A percentile compares a stretch with the other conserved stretches of the same genome.
Evolutionary conservation across 805 yeast genomes (phyloP).

Genomic region (Metschnikowia lachancei): DNA sequence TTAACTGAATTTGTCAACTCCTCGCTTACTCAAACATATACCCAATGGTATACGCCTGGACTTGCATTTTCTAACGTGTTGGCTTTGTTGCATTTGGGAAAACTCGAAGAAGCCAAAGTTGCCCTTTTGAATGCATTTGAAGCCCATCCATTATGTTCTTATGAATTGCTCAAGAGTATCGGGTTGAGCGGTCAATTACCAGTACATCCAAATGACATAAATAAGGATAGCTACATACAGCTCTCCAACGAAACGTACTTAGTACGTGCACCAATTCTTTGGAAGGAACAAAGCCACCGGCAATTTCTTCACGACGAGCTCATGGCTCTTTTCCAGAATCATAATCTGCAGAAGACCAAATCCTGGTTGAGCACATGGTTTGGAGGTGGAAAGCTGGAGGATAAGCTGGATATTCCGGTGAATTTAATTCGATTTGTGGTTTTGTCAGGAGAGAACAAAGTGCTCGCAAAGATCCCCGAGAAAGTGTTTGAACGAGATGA

Average conservation of each 20-base stretch:
- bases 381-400: slow-evolving; percentile 4
- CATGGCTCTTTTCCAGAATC: slow-evolving; percentile 18
- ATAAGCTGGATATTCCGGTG: slow-evolving; percentile 44
- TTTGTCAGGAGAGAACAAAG: slow-evolving; percentile 65
- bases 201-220: slow-evolving; percentile 1
- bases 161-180: slow-evolving; percentile 46
- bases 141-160: slow-evolving; percentile 58
- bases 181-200: slow-evolving; percentile 28
- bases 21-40: slow-evolving; percentile 54
- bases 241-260: slow-evolving; percentile 57
- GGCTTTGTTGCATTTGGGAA: slow-evolving; percentile 51
- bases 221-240: slow-evolving; percentile 28
- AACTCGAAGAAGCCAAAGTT: slow-evolving; percentile 43
- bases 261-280: slow-evolving; percentile 51
- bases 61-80: slow-evolving; percentile 62
- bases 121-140: slow-evolving; percentile 51
- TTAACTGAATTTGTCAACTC: slow-evolving; percentile 56
- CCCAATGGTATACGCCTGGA: slow-evolving; percentile 71
- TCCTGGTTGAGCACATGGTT: slow-evolving; percentile 17
- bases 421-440: slow-evolving; percentile 67
- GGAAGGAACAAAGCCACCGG: slow-evolving; percentile 50
- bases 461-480: slow-evolving; percentile 68
- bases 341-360: neutral
- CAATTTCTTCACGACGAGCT: slow-evolving; percentile 49
- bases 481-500: slow-evolving; percentile 60